Evolutionary conservation across 495 filamentous ascomycete species (phyloP).

Genomic region (Aspergillus baeticus): DNA sequence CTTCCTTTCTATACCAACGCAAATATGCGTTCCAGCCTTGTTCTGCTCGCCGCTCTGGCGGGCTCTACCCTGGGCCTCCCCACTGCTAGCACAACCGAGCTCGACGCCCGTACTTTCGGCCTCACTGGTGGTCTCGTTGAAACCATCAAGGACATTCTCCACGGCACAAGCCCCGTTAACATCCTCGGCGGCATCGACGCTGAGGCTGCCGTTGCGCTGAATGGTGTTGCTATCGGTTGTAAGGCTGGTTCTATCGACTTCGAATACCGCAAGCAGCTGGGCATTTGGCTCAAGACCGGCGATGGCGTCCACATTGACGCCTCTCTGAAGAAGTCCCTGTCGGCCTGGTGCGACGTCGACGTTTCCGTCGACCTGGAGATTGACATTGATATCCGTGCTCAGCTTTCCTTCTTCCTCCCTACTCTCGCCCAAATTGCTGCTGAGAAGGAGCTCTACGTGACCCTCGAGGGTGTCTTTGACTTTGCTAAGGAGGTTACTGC

Average conservation of each 20-base stretch:
- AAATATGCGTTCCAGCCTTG: slow-evolving; percentile 37
- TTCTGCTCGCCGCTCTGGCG: slow-evolving; percentile 42
- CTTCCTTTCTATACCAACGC: slow-evolving; percentile 18
- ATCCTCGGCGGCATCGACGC: slow-evolving; percentile 34
- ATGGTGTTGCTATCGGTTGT: slow-evolving; percentile 41
- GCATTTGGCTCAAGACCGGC: slow-evolving; percentile 32
- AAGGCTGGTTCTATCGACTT: slow-evolving; percentile 30
- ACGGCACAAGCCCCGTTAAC: slow-evolving; percentile 18
- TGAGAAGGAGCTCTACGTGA: slow-evolving; percentile 39
- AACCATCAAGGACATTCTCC: slow-evolving; percentile 27
- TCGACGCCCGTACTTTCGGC: slow-evolving; percentile 32
- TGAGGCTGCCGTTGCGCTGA: slow-evolving; percentile 40
- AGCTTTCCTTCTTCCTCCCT: slow-evolving; percentile 38
- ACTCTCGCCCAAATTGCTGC: slow-evolving; percentile 36
- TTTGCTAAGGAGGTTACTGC: slow-evolving; percentile 25
- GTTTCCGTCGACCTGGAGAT: slow-evolving; percentile 23
- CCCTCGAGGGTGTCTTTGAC: slow-evolving; percentile 41
- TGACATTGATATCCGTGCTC: slow-evolving; percentile 26
- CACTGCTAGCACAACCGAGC: slow-evolving; percentile 24
- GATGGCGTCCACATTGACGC: slow-evolving; percentile 23
- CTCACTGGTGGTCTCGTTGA: slow-evolving; percentile 8
- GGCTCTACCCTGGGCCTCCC: slow-evolving; percentile 36
- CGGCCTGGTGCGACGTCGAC: slow-evolving; percentile 31
- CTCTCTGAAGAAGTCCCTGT: slow-evolving; percentile 27
- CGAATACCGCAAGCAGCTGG: slow-evolving; percentile 32